phyloP scores from a whole-genome alignment of 2,329 filamentous ascomycete species.

The Incumbomyces lentus region DNA sequence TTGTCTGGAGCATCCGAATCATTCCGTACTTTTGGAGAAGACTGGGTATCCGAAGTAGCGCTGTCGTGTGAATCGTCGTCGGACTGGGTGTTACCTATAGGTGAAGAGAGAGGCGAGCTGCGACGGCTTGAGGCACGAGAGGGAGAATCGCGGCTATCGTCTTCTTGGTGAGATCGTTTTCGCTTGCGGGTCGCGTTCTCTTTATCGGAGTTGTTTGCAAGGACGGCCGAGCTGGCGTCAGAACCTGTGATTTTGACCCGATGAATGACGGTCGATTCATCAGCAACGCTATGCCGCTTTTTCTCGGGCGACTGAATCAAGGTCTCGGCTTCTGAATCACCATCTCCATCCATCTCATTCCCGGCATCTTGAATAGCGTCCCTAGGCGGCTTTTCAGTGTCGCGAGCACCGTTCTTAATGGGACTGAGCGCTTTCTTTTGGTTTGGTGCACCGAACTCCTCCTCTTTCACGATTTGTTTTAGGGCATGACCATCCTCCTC shows the following conservation, averaged over 20 bases:
- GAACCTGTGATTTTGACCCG: slow-evolving; percentile 1
- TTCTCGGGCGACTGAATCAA: slow-evolving; percentile 41
- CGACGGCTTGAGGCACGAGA: slow-evolving; percentile 14
- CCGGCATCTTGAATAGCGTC: background rate
- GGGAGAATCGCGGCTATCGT: slow-evolving; percentile 2
- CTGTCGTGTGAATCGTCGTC: slow-evolving; percentile 18
- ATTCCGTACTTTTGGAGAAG: background rate
- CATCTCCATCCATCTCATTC: slow-evolving; percentile 21
- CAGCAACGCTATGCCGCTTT: slow-evolving; percentile 27
- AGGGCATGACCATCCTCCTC: slow-evolving; percentile 2
- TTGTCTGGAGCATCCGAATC: background rate
- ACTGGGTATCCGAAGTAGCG: background rate
- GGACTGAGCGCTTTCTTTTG: background rate
- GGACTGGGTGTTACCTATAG: slow-evolving; percentile 13
- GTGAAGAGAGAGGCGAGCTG: slow-evolving; percentile 21
- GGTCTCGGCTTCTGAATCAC: slow-evolving; percentile 40
- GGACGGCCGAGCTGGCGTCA: slow-evolving; percentile 6
- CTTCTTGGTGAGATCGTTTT: slow-evolving; percentile 17
- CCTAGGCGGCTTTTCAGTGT: background rate
- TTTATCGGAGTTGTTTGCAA: slow-evolving; percentile 11
- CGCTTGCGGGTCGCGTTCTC: slow-evolving; percentile 19
- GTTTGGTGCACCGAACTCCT: background rate
- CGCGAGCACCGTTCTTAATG: background rate
- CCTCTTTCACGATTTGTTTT: background rate
- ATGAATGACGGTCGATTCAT: slow-evolving; percentile 11